Percentiles rank a stretch among this genome's conserved stretches.
phyloP scores from a whole-genome alignment of 345 rosid species.

The Gossypioides kirkii region DNA sequence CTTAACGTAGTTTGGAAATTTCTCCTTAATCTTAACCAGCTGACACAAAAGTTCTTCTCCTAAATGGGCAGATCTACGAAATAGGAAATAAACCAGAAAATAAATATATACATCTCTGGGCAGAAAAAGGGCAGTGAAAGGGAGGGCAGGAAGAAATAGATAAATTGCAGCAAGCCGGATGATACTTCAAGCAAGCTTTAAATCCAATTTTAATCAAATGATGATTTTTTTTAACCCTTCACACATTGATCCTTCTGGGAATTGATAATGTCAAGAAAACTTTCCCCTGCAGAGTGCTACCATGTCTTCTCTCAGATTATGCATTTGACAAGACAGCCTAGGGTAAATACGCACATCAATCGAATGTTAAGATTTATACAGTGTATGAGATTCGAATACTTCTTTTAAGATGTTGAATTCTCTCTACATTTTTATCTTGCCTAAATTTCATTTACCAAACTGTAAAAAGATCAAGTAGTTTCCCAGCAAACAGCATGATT shows the following conservation, averaged over 20 bases:
- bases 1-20: constrained; percentile 64
- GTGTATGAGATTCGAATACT: neutral
- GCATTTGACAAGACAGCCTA: neutral
- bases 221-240: neutral
- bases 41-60: constrained; percentile 29
- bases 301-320: neutral
- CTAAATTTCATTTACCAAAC: neutral
- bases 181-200: neutral
- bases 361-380: neutral
- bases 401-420: neutral
- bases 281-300: constrained; percentile 12
- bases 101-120: neutral
- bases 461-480: constrained; percentile 5
- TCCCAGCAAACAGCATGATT: neutral
- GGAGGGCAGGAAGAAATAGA: neutral
- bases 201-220: neutral
- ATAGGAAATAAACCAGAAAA: constrained; percentile 47
- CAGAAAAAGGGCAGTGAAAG: neutral
- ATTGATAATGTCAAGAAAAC: neutral
- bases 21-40: constrained; percentile 48
- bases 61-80: neutral
- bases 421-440: neutral
- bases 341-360: neutral
- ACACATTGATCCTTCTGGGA: neutral
- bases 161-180: neutral